Base-by-base conservation (phyloP, 2,329 filamentous ascomycete species). In the Aspergillus tubingensis region DNA sequence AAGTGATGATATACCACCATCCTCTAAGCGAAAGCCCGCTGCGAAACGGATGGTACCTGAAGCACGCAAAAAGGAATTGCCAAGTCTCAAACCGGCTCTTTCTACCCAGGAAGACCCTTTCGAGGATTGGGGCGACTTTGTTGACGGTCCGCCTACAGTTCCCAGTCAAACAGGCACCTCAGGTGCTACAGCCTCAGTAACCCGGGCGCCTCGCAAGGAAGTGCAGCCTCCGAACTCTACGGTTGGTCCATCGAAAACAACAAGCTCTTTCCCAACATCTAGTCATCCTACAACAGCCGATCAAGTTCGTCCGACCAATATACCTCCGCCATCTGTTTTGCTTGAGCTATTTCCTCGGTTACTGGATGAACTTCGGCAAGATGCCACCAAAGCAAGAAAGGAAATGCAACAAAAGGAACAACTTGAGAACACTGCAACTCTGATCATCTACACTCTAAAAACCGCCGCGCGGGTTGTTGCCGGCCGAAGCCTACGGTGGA, bases 401-500 rank as follows among this genome's bases (percentile, higher is more conserved):
- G 81, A 83, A 11, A 85, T 88, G 54, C 76, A 82, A 2, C 76
- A 83, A 17, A 67, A 61, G 43, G 54, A 60, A n/a, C 43, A 50
- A 39, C 58, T 68, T 43, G 48, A 65, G 17, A 43, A 44, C 38
- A 64, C 70, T 8, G 70, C 71, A 11, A 51, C 61, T 15, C 59
- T 62, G 13, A 71, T 80, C 17, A 58, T 67, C 47, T 70, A 58
- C 51, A 73, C 67, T 13, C 67, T 78, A 51, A 73, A 70, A 2
- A 90, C 92, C 10, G 88, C 89, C 23, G 91, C 87, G n/a, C 89
- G 89, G 48, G 85, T 97, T 53, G 88, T 97, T 59, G 90, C 91
- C 1, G 94, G 93, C 10, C 88, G 94, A 60, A 92, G 91, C 70
- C 80, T 90, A 54, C 89, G 94, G 59, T 98, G 94, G 94, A 94